phyloP scores from a whole-genome alignment of 164 flowering plant genomes.

The Umbilicus rupestris region DNA sequence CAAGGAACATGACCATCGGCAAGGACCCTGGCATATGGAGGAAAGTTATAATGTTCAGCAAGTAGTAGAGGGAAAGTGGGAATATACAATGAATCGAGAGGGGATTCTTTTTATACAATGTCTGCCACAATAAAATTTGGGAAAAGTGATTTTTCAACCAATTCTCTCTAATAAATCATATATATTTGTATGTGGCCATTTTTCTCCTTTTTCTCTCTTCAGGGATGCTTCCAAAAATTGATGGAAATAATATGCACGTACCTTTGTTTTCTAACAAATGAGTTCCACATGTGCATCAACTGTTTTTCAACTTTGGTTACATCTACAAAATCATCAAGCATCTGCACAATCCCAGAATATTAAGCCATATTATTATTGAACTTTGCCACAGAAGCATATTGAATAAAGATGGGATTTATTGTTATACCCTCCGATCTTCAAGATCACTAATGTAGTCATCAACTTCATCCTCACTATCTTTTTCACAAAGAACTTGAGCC shows the following conservation, averaged over 20 bases:
- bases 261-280: constrained; percentile 93
- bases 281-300: constrained; percentile 96
- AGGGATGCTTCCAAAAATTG: background rate
- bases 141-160: background rate
- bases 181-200: background rate
- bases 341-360: constrained; percentile 28
- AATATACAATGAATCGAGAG: background rate
- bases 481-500: constrained; percentile 81
- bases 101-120: background rate
- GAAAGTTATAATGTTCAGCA: background rate
- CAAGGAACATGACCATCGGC: constrained; percentile 97
- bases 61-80: background rate
- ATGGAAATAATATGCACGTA: constrained; percentile 13
- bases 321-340: constrained; percentile 98
- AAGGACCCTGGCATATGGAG: constrained; percentile 49
- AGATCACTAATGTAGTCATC: constrained; percentile 96
- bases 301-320: constrained; percentile 86
- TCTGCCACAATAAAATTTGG: no score
- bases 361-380: background rate
- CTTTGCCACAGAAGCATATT: background rate
- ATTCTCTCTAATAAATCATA: background rate
- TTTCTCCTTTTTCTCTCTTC: background rate
- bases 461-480: constrained; percentile 96
- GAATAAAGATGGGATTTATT: background rate
- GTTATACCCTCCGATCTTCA: constrained; percentile 82